A percentile compares a stretch with the other conserved stretches of the same genome.
These are phyloP conservation scores for Furcasterigmium furcatum DNA, from an alignment of 2,329 filamentous ascomycete genomes.

Conservation along the genomic window DNA sequence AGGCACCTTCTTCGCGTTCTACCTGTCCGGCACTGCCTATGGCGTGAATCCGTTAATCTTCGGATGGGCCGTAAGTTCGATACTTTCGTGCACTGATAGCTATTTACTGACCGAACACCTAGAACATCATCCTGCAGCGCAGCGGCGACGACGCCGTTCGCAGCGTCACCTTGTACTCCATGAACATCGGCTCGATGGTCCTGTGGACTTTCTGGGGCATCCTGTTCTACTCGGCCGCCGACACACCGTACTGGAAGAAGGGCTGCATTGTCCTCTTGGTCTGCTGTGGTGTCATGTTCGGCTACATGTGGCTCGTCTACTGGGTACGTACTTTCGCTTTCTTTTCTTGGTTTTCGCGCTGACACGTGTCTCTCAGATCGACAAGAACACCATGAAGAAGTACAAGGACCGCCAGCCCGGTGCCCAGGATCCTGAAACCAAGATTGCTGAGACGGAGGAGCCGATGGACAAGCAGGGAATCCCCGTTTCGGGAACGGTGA, in stretches of 20 bases:
- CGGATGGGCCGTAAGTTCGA: constrained; percentile 25
- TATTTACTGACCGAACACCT: too few relatives aligned
- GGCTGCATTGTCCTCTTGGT: constrained; percentile 30
- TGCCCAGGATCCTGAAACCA: neutral
- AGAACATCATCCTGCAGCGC: constrained; percentile 29
- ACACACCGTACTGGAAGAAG: constrained; percentile 31
- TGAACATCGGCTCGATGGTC: constrained; percentile 31
- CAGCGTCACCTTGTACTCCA: constrained; percentile 30
- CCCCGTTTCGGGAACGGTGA: too few relatives aligned
- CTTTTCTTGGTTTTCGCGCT: too few relatives aligned
- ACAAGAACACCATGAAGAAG: neutral
- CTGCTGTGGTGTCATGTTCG: constrained; percentile 8
- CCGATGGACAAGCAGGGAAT: neutral
- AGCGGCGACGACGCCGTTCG: constrained; percentile 31
- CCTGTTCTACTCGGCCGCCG: constrained; percentile 27
- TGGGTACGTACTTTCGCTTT: constrained; percentile 10
- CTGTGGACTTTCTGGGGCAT: constrained; percentile 38
- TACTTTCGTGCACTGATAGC: too few relatives aligned
- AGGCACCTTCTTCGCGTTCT: constrained; percentile 23
- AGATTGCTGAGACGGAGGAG: neutral
- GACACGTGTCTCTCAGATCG: neutral
- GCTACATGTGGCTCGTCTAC: constrained; percentile 9
- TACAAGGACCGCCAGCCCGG: neutral
- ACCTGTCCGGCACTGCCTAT: constrained; percentile 34
- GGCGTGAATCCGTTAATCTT: constrained; percentile 35